Conservation (phyloP, 441 rosid species). For the Populus hybrid region DNA sequence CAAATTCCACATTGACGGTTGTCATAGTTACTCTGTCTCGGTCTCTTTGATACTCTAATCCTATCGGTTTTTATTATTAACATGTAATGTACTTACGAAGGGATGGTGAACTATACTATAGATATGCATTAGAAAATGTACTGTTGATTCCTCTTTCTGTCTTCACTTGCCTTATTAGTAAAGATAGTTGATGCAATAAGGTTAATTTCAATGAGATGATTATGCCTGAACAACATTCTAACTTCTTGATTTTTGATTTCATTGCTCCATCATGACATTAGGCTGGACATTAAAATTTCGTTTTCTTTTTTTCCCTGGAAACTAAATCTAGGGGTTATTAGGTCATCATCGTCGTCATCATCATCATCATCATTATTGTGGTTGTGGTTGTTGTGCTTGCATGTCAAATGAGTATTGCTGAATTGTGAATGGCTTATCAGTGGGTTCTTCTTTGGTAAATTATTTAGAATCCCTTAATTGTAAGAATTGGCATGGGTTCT, state of each 20-base stretch:
- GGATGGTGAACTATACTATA: neutral
- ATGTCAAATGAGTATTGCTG: neutral
- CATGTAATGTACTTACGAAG: neutral
- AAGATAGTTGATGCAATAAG: constrained; percentile 1
- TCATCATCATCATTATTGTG: too few species aligned
- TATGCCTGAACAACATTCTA: neutral
- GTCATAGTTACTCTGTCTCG: constrained; percentile 1
- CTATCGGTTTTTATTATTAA: constrained; percentile 3
- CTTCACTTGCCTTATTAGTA: neutral
- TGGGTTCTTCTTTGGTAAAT: neutral
- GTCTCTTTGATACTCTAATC: constrained; percentile 1
- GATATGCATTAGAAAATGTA: neutral
- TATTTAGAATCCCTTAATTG: neutral
- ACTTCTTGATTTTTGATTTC: neutral
- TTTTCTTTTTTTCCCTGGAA: neutral
- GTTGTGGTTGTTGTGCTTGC: neutral
- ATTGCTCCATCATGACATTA: neutral
- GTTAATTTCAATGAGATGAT: neutral
- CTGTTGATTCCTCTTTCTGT: neutral
- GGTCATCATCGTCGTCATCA: too few species aligned
- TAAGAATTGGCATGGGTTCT: neutral
- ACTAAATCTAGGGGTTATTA: neutral
- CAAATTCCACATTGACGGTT: constrained; percentile 12
- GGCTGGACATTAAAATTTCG: neutral
- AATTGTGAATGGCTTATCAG: neutral